Percentiles rank a stretch among this genome's conserved stretches.
These are phyloP conservation scores for Hemileccinum rubropunctum DNA, from an alignment of 768 basidiomycete genomes.

Conservation along the genomic window DNA sequence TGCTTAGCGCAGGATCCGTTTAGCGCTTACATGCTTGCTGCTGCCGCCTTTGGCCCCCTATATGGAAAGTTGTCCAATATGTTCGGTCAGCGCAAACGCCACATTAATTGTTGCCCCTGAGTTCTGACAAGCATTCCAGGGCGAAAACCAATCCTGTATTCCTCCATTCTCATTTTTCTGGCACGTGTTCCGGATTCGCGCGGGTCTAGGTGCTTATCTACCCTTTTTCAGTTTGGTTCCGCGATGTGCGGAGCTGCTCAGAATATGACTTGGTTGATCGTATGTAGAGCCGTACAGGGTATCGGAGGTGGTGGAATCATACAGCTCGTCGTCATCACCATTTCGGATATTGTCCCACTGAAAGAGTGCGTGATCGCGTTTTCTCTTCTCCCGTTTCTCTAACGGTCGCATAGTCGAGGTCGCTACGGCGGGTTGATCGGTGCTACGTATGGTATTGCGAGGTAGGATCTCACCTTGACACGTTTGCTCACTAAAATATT, in stretches of 20 bases:
- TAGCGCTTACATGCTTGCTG: constrained; percentile 74
- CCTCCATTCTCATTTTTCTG: constrained; percentile 65
- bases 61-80: constrained; percentile 78
- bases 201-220: not conserved
- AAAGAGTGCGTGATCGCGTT: constrained; percentile 50
- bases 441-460: constrained; percentile 73
- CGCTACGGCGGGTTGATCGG: constrained; percentile 72
- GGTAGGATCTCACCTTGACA: constrained; percentile 20
- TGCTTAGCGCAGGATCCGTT: not conserved
- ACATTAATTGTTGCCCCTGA: not conserved
- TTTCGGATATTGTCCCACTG: constrained; percentile 79
- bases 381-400: not conserved
- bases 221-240: constrained; percentile 55
- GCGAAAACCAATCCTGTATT: constrained; percentile 69
- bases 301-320: constrained; percentile 79
- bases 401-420: constrained; percentile 52
- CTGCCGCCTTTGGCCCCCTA: constrained; percentile 63
- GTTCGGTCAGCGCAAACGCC: constrained; percentile 26
- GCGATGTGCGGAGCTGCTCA: constrained; percentile 81
- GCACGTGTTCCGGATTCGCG: constrained; percentile 34
- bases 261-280: constrained; percentile 71
- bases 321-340: constrained; percentile 71
- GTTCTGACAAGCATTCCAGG: constrained; percentile 30
- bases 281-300: constrained; percentile 76
- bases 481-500: not conserved